A percentile compares a stretch with the other conserved stretches of the same genome.
These are phyloP conservation scores for Pichia ethanolica DNA, from an alignment of 805 yeast genomes.

Conservation along the genomic window DNA sequence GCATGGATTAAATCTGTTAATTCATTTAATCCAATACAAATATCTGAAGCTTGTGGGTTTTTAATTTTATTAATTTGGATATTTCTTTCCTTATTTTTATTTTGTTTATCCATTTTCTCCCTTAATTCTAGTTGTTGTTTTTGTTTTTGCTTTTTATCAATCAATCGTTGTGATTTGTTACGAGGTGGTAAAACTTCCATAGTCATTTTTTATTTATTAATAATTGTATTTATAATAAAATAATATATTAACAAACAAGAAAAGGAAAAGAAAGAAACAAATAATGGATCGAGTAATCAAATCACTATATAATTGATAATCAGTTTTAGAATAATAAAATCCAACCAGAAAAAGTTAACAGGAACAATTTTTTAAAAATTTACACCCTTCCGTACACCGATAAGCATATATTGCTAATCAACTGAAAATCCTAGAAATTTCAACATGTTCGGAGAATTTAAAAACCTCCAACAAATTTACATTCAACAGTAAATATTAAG, in stretches of 20 bases:
- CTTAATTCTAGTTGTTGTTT: slow-evolving; percentile 8
- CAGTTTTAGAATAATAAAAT: neutral
- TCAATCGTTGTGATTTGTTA: slow-evolving; percentile 22
- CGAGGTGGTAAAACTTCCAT: slow-evolving; percentile 17
- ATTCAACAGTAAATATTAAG: too few species aligned
- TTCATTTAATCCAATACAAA: slow-evolving; percentile 85
- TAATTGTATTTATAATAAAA: too few species aligned
- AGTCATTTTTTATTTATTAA: neutral
- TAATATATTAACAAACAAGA: too few species aligned
- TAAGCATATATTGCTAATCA: neutral
- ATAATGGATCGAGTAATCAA: neutral
- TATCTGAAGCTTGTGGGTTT: slow-evolving; percentile 28
- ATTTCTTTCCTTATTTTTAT: neutral
- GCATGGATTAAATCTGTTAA: slow-evolving; percentile 88
- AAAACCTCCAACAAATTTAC: too few species aligned
- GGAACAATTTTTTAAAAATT: neutral
- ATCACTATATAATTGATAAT: neutral
- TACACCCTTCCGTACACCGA: neutral
- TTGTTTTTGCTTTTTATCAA: slow-evolving; percentile 16
- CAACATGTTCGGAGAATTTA: too few species aligned
- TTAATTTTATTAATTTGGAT: neutral
- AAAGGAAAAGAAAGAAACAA: too few species aligned
- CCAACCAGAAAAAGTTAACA: neutral
- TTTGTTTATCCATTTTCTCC: slow-evolving; percentile 1
- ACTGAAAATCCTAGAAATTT: too few species aligned